phyloP scores from a whole-genome alignment of 2,329 filamentous ascomycete genomes.

The Trichoderma breve region DNA sequence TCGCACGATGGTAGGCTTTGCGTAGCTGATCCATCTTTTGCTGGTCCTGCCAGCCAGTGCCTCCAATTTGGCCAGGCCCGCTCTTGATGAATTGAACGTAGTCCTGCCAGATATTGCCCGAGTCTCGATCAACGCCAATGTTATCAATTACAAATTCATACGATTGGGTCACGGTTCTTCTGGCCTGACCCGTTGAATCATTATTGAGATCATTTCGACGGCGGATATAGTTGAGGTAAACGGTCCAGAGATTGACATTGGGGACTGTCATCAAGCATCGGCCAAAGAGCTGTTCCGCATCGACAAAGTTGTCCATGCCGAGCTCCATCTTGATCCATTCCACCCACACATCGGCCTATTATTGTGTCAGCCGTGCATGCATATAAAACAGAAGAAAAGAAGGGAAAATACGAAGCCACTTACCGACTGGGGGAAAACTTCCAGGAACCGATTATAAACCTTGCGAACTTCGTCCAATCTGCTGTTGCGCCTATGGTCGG shows the following conservation, averaged over 20 bases:
- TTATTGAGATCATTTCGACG: constrained; percentile 80
- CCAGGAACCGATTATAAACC: constrained; percentile 82
- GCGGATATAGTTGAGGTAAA: constrained; percentile 93
- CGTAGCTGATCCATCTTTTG: constrained; percentile 96
- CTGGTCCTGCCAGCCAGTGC: constrained; percentile 89
- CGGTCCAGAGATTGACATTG: constrained; percentile 84
- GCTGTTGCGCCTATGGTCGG: constrained; percentile 77
- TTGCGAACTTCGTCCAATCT: constrained; percentile 77
- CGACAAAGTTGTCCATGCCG: constrained; percentile 75
- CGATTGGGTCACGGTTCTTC: constrained; percentile 75
- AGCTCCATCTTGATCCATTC: constrained; percentile 88
- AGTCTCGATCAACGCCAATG: constrained; percentile 87
- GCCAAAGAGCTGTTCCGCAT: constrained; percentile 80
- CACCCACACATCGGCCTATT: constrained; percentile 87
- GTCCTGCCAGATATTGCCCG: constrained; percentile 87
- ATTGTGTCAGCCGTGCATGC: constrained; percentile 17
- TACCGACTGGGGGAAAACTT: constrained; percentile 87
- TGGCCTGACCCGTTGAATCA: constrained; percentile 73
- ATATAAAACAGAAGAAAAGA: neutral
- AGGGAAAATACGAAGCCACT: constrained; percentile 42
- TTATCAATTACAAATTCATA: constrained; percentile 91
- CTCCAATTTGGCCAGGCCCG: constrained; percentile 81
- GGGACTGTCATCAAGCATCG: constrained; percentile 75
- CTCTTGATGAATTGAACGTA: constrained; percentile 92
- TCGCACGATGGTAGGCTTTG: constrained; percentile 88